Base-by-base conservation (phyloP, 345 rosid species). In the Streptanthus diversifolius region DNA sequence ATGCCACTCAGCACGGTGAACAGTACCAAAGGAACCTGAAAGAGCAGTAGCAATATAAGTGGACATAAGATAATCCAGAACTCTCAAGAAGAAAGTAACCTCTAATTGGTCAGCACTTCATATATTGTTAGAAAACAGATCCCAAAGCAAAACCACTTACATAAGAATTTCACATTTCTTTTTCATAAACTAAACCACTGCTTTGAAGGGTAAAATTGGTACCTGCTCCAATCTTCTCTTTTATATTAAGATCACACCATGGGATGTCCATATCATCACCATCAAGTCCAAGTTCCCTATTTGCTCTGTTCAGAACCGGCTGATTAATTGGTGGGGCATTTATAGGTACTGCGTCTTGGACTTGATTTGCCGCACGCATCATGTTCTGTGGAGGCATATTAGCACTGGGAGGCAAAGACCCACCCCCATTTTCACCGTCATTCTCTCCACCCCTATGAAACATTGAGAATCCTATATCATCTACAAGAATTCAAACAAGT, bases 1-100 rank as follows among this genome's bases (percentile, higher is more conserved):
- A 87, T 92, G 88, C 99, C 98, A 92, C 61, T 95, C 99, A 79
- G 99, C 99, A 80, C 95, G 98, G 79, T 90, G 97, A 57, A 95
- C 99, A 74, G 91, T 95, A 63, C 99, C 99, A 81, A 95, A 95
- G 80, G 99, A 95, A 81, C 99, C 99, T 95, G 91, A 77, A 85
- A 86, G 71, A 33, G 63, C 41, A 75, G 29, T 62, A 77, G 72
- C 55, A 52, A 49, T 59, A 17, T 70, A 68, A 80, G 75, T 52
- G 78, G 65, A 18, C 40, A 47, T 10, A 45, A 74, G 36, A 2
- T 7, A 57, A 54, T 48, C n/a, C 7, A 45, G 18, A 51, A 52
- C 43, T 63, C 45, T 39, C 63, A 33, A 57, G 49, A 41, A 49
- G 33, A 66, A 64, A 5, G 43, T 13, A 55, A 54, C 25, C 47